phyloP scores from a whole-genome alignment of 179 eudicot genomes.

The Silene noctiflora region DNA sequence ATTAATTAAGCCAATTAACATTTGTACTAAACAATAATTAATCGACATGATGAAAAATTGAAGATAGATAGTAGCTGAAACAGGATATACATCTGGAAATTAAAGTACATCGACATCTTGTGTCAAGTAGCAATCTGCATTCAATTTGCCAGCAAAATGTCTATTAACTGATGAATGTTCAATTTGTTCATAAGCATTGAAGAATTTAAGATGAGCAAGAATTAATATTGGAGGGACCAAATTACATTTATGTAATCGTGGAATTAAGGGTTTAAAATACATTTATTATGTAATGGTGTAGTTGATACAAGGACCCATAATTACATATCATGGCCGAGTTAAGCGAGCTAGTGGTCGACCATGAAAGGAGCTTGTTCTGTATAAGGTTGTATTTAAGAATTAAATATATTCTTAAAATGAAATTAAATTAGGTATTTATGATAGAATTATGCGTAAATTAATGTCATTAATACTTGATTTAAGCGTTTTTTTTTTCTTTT shows the following conservation, averaged over 20 bases:
- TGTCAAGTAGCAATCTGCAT: constrained; percentile 14
- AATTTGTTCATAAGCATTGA: not conserved
- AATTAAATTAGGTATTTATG: too few relatives aligned
- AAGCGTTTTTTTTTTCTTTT: too few relatives aligned
- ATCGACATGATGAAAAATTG: not conserved
- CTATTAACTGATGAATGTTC: not conserved
- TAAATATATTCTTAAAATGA: too few relatives aligned
- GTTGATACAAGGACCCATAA: not conserved
- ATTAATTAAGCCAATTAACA: too few relatives aligned
- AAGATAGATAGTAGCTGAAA: not conserved
- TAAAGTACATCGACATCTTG: not conserved
- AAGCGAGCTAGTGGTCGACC: not conserved
- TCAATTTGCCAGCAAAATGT: constrained; percentile 9
- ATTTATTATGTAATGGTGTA: too few relatives aligned
- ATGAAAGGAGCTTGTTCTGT: too few relatives aligned
- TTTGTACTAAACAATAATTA: too few relatives aligned
- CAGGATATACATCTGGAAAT: not conserved
- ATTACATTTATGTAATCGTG: not conserved
- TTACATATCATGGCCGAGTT: not conserved
- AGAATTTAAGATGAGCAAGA: not conserved
- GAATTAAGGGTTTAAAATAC: not conserved
- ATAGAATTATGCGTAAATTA: too few relatives aligned
- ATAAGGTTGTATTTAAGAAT: too few relatives aligned
- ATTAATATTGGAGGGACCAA: constrained; percentile 12
- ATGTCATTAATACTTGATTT: too few relatives aligned